Conservation (phyloP, 1,139 yeast species). For the Oligophagozyma castellii region DNA sequence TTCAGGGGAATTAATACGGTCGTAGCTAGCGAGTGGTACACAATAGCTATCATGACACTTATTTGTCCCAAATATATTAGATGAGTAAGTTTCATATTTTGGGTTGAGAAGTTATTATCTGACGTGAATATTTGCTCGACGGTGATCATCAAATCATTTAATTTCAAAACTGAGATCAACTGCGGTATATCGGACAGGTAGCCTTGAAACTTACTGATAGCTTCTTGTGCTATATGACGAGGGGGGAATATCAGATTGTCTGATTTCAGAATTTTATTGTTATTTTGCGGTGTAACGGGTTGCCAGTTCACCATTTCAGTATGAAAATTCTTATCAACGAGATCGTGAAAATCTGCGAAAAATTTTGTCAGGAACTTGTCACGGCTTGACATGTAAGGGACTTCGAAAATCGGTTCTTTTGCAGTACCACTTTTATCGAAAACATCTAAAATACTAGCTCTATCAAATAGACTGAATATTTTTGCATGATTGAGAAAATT, state of each 20-base stretch:
- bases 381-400: not conserved
- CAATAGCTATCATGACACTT: conserved; percentile 13
- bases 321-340: not conserved
- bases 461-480: conserved; percentile 1
- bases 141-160: conserved; percentile 8
- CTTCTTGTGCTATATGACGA: conserved; percentile 7
- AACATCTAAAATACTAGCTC: not conserved
- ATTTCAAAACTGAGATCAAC: conserved; percentile 14
- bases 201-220: conserved; percentile 10
- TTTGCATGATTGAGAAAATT: conserved; percentile 2
- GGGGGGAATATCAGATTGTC: conserved; percentile 10
- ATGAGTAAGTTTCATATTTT: conserved; percentile 8
- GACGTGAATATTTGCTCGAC: conserved; percentile 12
- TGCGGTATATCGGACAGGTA: conserved; percentile 11
- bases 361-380: not conserved
- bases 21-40: conserved; percentile 15
- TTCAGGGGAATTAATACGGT: conserved; percentile 14
- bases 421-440: not conserved
- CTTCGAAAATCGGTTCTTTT: not conserved
- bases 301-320: not conserved
- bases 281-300: no score
- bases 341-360: not conserved
- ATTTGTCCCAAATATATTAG: conserved; percentile 14
- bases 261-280: no score
- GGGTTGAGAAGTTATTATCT: conserved; percentile 11